phyloP scores from a whole-genome alignment of 2,329 filamentous ascomycete species.

The Monosporascus sp. region DNA sequence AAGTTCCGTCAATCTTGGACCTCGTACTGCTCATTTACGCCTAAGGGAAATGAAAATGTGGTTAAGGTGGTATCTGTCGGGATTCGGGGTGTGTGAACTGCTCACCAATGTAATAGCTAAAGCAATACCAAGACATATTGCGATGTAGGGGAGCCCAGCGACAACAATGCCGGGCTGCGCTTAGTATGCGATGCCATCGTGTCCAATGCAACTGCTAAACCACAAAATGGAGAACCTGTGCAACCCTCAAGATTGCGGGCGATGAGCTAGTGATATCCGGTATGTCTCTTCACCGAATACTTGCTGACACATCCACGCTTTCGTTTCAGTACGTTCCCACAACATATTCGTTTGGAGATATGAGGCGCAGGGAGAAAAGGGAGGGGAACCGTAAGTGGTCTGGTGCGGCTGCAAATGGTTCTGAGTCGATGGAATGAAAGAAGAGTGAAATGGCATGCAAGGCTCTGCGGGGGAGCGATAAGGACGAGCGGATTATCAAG shows the following conservation, averaged over 20 bases:
- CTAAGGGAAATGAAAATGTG: neutral
- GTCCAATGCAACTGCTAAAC: neutral
- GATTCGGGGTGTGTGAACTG: too few species aligned
- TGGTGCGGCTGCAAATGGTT: neutral
- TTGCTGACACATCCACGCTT: neutral
- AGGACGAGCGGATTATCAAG: neutral
- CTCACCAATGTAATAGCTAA: too few species aligned
- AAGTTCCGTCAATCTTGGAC: too few species aligned
- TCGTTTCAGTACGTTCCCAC: neutral
- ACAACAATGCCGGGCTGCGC: neutral
- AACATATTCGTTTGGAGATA: neutral
- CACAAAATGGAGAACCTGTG: neutral
- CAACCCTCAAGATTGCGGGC: neutral
- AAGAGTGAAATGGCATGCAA: neutral
- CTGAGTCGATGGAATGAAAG: neutral
- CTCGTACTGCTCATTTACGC: too few species aligned
- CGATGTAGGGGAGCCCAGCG: neutral
- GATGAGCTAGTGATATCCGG: neutral
- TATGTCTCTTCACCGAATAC: neutral
- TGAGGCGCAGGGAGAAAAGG: neutral
- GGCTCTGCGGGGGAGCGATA: neutral
- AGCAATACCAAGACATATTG: neutral
- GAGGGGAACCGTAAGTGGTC: neutral
- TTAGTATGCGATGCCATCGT: neutral
- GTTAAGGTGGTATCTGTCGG: neutral